Percentiles rank a stretch among this genome's conserved stretches.
phyloP scores from a whole-genome alignment of 1,139 yeast species.

The Debaryomycetaceae sp. region DNA sequence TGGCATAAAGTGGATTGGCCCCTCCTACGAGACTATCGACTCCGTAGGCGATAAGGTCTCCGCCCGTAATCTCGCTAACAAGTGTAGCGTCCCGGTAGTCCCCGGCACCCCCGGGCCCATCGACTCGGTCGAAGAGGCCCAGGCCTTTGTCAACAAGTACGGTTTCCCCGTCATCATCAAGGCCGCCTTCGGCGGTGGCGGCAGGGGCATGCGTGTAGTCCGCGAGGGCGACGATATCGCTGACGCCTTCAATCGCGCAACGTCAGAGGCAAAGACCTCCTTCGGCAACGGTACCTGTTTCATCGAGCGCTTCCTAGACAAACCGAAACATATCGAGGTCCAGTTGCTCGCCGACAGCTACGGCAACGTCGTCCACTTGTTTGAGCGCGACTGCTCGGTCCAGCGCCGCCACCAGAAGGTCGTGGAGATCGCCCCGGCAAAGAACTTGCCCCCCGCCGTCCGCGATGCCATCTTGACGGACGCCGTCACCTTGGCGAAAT shows the following conservation, averaged over 20 bases:
- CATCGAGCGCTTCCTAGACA: conserved; percentile 89
- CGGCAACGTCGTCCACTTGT: conserved; percentile 91
- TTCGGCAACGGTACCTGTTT: conserved; percentile 98
- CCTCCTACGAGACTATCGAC: conserved; percentile 79
- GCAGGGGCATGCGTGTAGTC: conserved; percentile 99
- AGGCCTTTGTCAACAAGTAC: conserved; percentile 62
- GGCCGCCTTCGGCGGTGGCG: conserved; percentile 99
- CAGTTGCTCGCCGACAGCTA: conserved; percentile 89
- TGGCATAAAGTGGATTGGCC: conserved; percentile 97
- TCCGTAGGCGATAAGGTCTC: conserved; percentile 97
- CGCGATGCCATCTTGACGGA: conserved; percentile 89
- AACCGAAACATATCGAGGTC: conserved; percentile 96
- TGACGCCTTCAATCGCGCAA: conserved; percentile 91
- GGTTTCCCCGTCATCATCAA: conserved; percentile 96
- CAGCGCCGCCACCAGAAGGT: conserved; percentile 99
- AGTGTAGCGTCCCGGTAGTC: conserved; percentile 81
- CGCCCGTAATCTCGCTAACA: conserved; percentile 79
- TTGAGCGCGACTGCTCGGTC: conserved; percentile 97
- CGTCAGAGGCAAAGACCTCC: conserved; percentile 87
- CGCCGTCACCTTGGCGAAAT: conserved; percentile 84
- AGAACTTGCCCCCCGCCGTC: conserved; percentile 68
- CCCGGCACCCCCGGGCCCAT: conserved; percentile 99
- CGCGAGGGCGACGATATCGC: conserved; percentile 88
- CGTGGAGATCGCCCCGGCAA: conserved; percentile 99
- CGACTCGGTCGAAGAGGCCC: conserved; percentile 67